These are phyloP conservation scores for Didymella segeticola DNA, from an alignment of 2,329 filamentous ascomycete species.

Conservation along the genomic window DNA sequence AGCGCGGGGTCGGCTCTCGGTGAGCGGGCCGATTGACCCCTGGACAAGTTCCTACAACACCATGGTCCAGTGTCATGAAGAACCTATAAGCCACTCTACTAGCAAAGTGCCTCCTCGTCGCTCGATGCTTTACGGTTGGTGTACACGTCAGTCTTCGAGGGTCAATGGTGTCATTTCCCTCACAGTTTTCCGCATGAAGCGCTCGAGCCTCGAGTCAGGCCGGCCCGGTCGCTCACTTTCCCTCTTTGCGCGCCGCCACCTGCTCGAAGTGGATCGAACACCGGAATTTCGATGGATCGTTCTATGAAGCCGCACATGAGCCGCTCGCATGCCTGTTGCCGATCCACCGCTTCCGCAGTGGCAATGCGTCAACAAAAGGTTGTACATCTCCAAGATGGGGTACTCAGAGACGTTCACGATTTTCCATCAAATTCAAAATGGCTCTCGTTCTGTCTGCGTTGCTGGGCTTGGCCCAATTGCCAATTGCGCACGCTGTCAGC, in stretches of 20 bases:
- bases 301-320: background rate
- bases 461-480: constrained; percentile 18
- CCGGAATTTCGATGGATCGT: constrained; percentile 9
- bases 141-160: background rate
- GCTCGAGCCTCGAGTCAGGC: constrained; percentile 1
- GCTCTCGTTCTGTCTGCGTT: constrained; percentile 14
- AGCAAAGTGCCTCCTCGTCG: too few species aligned
- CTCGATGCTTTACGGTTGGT: too few species aligned
- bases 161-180: background rate
- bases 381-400: background rate
- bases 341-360: constrained; percentile 5
- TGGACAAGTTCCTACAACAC: constrained; percentile 9
- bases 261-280: constrained; percentile 9
- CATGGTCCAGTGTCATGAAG: background rate
- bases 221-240: background rate
- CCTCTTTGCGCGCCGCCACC: constrained; percentile 5
- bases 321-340: constrained; percentile 10
- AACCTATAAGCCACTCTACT: background rate
- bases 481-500: constrained; percentile 18
- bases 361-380: constrained; percentile 6
- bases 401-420: background rate
- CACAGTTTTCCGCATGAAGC: constrained; percentile 6
- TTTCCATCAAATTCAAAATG: constrained; percentile 14
- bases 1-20: constrained; percentile 16
- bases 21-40: constrained; percentile 7